Conservation (phyloP, 768 basidiomycete species). For the Cantharellus anzutake region DNA sequence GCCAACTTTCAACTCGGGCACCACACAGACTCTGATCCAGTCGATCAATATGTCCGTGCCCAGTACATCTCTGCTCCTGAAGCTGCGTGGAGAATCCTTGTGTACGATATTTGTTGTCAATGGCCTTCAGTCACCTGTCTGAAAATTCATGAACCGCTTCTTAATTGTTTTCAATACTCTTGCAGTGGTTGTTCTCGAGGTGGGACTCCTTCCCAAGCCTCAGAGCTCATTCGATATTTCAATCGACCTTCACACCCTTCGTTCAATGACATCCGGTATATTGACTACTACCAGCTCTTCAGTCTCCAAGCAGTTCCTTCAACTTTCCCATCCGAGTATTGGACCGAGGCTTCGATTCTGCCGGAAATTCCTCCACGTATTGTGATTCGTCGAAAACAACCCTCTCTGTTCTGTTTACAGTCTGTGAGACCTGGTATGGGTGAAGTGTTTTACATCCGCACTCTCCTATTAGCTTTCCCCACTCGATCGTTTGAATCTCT, state of each 20-base stretch:
- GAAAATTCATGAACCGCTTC: background rate
- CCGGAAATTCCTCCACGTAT: background rate
- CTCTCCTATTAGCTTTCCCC: constrained; percentile 11
- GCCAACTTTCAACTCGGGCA: background rate
- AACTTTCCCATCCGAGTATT: background rate
- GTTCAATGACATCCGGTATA: background rate
- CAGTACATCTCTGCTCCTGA: constrained; percentile 9
- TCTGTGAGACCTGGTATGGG: constrained; percentile 14
- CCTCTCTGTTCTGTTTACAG: constrained; percentile 1
- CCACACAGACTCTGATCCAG: constrained; percentile 3
- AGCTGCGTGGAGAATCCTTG: constrained; percentile 7
- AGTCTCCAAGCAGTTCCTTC: constrained; percentile 10
- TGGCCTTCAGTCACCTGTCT: constrained; percentile 3
- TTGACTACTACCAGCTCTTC: background rate
- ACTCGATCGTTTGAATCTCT: constrained; percentile 13
- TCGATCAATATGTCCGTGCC: constrained; percentile 5
- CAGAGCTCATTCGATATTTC: constrained; percentile 2
- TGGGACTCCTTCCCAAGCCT: background rate
- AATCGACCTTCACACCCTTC: background rate
- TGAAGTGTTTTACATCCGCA: constrained; percentile 19
- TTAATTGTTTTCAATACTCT: constrained; percentile 1
- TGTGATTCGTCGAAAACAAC: background rate
- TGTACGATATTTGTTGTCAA: constrained; percentile 3
- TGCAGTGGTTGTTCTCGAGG: constrained; percentile 2
- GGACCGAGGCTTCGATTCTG: background rate